A percentile compares a stretch with the other conserved stretches of the same genome.
These are phyloP conservation scores for Nakazawaea pomicola DNA, from an alignment of 805 yeast species.

Conservation along the genomic window DNA sequence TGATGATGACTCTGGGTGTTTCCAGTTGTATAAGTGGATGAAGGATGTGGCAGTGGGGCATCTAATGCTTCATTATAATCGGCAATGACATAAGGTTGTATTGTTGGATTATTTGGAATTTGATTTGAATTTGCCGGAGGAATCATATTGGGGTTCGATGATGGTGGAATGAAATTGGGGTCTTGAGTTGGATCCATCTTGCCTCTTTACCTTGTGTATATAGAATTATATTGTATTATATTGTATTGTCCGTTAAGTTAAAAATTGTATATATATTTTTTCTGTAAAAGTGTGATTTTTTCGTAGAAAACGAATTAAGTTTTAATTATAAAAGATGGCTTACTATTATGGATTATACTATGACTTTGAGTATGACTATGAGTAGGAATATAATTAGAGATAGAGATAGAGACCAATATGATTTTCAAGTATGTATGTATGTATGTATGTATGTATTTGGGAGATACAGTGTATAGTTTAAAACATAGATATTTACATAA, in stretches of 20 bases:
- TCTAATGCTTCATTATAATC: constrained; percentile 68
- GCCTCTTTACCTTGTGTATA: neutral
- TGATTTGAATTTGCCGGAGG: constrained; percentile 64
- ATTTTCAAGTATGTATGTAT: neutral
- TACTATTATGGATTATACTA: too few relatives aligned
- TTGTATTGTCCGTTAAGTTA: too few relatives aligned
- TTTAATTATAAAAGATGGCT: too few relatives aligned
- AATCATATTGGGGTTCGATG: constrained; percentile 52
- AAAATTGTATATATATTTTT: too few relatives aligned
- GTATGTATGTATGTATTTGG: neutral
- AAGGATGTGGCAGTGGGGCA: constrained; percentile 62
- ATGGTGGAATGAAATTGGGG: constrained; percentile 85
- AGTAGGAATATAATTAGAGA: too few relatives aligned
- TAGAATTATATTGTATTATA: neutral
- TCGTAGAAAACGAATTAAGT: too few relatives aligned
- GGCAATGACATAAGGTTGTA: constrained; percentile 73
- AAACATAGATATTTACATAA: too few relatives aligned
- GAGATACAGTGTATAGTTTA: too few relatives aligned
- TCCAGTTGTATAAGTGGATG: neutral
- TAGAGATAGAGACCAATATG: too few relatives aligned
- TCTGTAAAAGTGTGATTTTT: too few relatives aligned
- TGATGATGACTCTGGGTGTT: too few relatives aligned
- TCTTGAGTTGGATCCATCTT: constrained; percentile 90
- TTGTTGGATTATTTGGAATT: constrained; percentile 73
- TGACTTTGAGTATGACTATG: too few relatives aligned